Evolutionary conservation across 176 grass and related monocot species (phyloP), one percentile per base, ranked within the genome.

Genomic region (Ampelocalamus luodianensis): DNA sequence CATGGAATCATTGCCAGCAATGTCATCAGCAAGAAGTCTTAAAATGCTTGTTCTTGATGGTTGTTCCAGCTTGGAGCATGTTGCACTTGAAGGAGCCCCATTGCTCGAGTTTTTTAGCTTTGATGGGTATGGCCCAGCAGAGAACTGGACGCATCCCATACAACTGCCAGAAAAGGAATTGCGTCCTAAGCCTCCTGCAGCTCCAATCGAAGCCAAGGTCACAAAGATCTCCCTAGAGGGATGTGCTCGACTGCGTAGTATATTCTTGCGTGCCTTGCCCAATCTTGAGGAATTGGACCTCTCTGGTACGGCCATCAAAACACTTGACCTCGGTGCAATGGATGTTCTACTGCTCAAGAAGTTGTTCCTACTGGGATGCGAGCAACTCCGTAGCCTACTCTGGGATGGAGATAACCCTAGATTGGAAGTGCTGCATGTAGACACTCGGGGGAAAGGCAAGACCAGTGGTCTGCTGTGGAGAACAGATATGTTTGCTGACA

Each of bases 41-140:
- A 70, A 81, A 14, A 56, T 20, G 79, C 65, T 81, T 26, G 0
- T 81, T 77, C 3, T 54, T 69, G 65, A 81, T 56, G 79, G 79
- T 7, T 70, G 79, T 81, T 70, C 8, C 8, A 56, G 48, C 22
- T 70, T 81, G 45, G 45, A 46, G 45, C 45, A 46, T 13, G 45
- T 46, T 13, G 10, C 45, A 46, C 45, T 46, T 46, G 45, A 46
- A 46, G 3, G 45, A 46, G 11, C 11, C 4, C 11, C 45, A 4
- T 46, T 14, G 45, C 45, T 46, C 11, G 45, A 46, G 45, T 13
- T 46, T 46, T 46, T 46, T 13, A 46, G 45, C 45, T 46, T 46
- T 46, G 45, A 46, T 46, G 45, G 45, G 13, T 46, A 46, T 46
- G 45, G 45, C 45, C 11, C 11, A 46, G 45, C 45, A 13, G 11